A percentile compares a stretch with the other conserved stretches of the same genome.
Evolutionary conservation across 768 basidiomycete genomes (phyloP).

Genomic region (Amanita rubescens): DNA sequence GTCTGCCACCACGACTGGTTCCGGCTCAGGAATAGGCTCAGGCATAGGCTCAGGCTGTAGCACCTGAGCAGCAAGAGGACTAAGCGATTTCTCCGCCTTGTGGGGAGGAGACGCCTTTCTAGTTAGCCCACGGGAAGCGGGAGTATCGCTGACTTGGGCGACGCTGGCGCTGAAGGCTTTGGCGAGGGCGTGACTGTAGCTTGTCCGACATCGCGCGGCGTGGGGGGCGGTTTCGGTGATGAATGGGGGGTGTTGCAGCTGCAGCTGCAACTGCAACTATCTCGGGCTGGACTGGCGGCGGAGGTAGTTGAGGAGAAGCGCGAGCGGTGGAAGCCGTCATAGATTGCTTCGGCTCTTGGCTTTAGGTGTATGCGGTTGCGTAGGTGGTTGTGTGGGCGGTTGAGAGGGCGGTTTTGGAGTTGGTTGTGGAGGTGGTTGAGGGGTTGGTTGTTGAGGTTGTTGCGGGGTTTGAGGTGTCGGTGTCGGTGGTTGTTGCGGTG

Average conservation of each 20-base stretch:
- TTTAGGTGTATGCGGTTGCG: neutral
- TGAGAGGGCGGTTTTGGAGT: neutral
- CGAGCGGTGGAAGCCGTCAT: neutral
- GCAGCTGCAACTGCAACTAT: no score
- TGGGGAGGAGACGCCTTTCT: slow-evolving; percentile 19
- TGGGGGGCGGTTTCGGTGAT: neutral
- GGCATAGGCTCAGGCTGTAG: slow-evolving; percentile 7
- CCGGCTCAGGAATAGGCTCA: no score
- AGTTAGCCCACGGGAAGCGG: slow-evolving; percentile 7
- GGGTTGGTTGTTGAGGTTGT: neutral
- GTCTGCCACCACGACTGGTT: slow-evolving; percentile 11
- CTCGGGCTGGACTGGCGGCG: neutral
- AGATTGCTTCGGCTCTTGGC: slow-evolving; percentile 3
- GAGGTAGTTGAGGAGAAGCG: neutral
- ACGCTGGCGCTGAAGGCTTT: neutral
- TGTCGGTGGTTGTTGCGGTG: slow-evolving; percentile 12
- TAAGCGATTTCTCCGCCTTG: slow-evolving; percentile 18
- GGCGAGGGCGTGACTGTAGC: neutral
- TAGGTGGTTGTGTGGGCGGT: neutral
- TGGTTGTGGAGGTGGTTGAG: neutral
- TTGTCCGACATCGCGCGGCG: neutral
- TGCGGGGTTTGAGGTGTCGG: slow-evolving; percentile 8
- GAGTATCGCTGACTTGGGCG: neutral
- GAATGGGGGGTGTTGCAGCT: no score
- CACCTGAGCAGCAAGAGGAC: slow-evolving; percentile 25